phyloP scores from a whole-genome alignment of 1,139 yeast genomes.

The Candida sojae region DNA sequence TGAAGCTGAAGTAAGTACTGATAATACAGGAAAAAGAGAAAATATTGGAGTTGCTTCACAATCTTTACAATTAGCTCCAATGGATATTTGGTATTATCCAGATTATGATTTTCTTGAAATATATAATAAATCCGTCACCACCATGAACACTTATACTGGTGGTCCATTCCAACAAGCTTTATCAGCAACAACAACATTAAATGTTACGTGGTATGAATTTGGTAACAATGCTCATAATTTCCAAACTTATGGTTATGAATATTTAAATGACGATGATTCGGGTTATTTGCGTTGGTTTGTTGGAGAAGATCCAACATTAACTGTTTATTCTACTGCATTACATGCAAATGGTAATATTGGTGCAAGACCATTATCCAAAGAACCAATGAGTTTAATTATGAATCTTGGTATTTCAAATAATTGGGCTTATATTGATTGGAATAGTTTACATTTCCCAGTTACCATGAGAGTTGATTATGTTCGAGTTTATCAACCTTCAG shows the following conservation, averaged over 20 bases:
- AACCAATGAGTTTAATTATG: slow-evolving; percentile 79
- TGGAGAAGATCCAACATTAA: slow-evolving; percentile 66
- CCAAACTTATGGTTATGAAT: slow-evolving; percentile 81
- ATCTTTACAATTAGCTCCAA: slow-evolving; percentile 81
- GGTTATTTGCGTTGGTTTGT: slow-evolving; percentile 87
- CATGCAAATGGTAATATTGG: slow-evolving; percentile 85
- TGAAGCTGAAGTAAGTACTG: slow-evolving; percentile 69
- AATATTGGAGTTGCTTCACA: slow-evolving; percentile 75
- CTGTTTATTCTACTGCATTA: slow-evolving; percentile 61
- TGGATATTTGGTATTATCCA: slow-evolving; percentile 83
- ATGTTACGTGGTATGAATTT: slow-evolving; percentile 72
- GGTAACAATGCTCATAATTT: slow-evolving; percentile 48
- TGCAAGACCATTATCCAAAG: slow-evolving; percentile 76
- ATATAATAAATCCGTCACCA: slow-evolving; percentile 58
- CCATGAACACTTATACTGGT: slow-evolving; percentile 77
- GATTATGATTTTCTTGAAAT: slow-evolving; percentile 72
- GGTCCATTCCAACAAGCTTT: slow-evolving; percentile 87
- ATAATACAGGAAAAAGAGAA: slow-evolving; percentile 12
- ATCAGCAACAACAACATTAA: slow-evolving; percentile 72
- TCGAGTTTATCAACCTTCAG: slow-evolving; percentile 73
- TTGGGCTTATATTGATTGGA: slow-evolving; percentile 87
- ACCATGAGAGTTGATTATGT: slow-evolving; percentile 73
- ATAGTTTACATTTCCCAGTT: slow-evolving; percentile 65
- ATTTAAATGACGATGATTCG: slow-evolving; percentile 58
- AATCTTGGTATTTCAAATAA: slow-evolving; percentile 78